These are phyloP conservation scores for Sarocladiaceae sp. DNA, from an alignment of 2,329 filamentous ascomycete genomes.

Conservation along the genomic window DNA sequence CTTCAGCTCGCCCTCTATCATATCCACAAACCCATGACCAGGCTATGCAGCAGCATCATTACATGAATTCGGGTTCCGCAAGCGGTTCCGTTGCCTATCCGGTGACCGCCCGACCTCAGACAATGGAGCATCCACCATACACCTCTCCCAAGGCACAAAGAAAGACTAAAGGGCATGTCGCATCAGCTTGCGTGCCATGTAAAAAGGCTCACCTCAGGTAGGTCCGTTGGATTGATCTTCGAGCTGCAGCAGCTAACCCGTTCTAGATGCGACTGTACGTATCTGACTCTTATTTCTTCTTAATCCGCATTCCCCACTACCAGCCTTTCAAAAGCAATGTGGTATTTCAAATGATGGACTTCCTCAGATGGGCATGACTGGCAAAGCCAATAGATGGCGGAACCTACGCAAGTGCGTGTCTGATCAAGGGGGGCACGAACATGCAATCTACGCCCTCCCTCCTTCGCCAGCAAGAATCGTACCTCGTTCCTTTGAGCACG, in stretches of 20 bases:
- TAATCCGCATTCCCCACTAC: too few relatives aligned
- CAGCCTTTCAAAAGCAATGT: too few relatives aligned
- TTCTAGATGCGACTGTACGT: conserved; percentile 59
- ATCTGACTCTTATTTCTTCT: not conserved
- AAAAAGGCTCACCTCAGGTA: conserved; percentile 76
- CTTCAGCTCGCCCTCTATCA: conserved; percentile 9
- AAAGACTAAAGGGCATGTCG: conserved; percentile 76
- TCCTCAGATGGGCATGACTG: too few relatives aligned
- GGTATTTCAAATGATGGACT: too few relatives aligned
- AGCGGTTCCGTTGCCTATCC: conserved; percentile 17
- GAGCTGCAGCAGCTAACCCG: too few relatives aligned
- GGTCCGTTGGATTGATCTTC: too few relatives aligned
- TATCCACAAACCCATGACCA: conserved; percentile 8
- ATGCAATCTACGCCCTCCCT: too few relatives aligned
- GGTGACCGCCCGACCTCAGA: conserved; percentile 26
- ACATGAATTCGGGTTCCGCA: conserved; percentile 16
- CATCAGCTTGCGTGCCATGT: conserved; percentile 80
- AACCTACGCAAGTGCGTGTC: too few relatives aligned
- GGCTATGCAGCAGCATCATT: conserved; percentile 18
- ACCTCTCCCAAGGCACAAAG: conserved; percentile 58
- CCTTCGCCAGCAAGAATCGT: too few relatives aligned
- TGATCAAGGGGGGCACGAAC: too few relatives aligned
- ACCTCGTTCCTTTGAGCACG: too few relatives aligned
- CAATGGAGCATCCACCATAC: conserved; percentile 42
- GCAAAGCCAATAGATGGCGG: too few relatives aligned